Conservation (phyloP, 164 flowering plant species). For the Taxillus chinensis region DNA sequence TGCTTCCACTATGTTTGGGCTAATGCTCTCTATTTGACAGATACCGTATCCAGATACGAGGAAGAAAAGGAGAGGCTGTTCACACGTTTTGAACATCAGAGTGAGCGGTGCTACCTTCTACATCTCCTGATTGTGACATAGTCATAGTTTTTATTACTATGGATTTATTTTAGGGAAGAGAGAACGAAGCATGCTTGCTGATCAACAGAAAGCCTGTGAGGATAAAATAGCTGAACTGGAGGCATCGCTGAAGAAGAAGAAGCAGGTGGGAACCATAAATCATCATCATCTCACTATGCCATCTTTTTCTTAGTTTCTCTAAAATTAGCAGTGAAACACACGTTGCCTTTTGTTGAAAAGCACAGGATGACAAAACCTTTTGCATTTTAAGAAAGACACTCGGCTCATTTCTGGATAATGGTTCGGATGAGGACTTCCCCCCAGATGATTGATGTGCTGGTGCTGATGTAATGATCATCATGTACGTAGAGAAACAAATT, state of each 20-base stretch:
- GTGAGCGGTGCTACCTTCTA: conserved; percentile 30
- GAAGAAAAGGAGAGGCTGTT: conserved; percentile 71
- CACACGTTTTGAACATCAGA: conserved; percentile 63
- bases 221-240: conserved; percentile 65
- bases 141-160: neutral
- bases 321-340: neutral
- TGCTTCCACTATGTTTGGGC: neutral
- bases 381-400: conserved; percentile 78
- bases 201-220: conserved; percentile 54
- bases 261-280: conserved; percentile 35
- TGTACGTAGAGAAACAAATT: no score
- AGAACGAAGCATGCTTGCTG: conserved; percentile 64
- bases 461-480: no score
- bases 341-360: conserved; percentile 1
- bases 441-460: conserved; percentile 38
- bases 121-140: neutral
- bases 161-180: conserved; percentile 41
- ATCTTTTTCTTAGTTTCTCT: neutral
- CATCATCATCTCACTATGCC: neutral
- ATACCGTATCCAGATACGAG: conserved; percentile 47
- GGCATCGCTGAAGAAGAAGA: conserved; percentile 72
- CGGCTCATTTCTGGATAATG: conserved; percentile 63
- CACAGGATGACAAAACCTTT: conserved; percentile 71
- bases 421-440: conserved; percentile 75
- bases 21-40: conserved; percentile 31